These are phyloP conservation scores for Hanseniaspora clermontiae DNA, from an alignment of 805 yeast species.

Conservation along the genomic window DNA sequence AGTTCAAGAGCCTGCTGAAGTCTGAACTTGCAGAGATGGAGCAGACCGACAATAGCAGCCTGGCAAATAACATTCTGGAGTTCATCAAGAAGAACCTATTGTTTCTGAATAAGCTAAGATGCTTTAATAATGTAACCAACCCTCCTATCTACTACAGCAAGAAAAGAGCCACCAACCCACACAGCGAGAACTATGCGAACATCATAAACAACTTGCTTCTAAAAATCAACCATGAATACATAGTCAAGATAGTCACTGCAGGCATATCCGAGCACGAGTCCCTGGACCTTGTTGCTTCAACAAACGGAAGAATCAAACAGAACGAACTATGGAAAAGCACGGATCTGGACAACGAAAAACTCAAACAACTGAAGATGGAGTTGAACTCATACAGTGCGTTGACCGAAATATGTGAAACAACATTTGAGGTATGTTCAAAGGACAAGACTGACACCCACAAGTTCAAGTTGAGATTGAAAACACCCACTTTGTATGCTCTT, in stretches of 20 bases:
- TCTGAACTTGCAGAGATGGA: neutral
- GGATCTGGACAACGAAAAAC: neutral
- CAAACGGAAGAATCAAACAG: neutral
- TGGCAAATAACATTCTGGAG: neutral
- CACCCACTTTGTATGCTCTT: neutral
- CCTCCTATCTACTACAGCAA: conserved; percentile 5
- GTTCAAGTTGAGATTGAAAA: neutral
- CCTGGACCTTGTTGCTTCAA: neutral
- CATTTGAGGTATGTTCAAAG: neutral
- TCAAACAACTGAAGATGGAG: neutral
- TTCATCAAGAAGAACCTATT: neutral
- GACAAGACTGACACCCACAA: neutral
- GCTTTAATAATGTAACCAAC: neutral
- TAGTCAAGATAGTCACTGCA: neutral
- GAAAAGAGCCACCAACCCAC: neutral
- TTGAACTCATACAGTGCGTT: neutral
- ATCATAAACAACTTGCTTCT: neutral
- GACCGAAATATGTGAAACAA: neutral
- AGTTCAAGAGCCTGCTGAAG: neutral
- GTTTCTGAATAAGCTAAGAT: conserved; percentile 2
- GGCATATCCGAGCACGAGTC: neutral
- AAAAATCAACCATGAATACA: conserved; percentile 2
- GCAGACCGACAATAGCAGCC: neutral
- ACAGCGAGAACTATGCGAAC: neutral
- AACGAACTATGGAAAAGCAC: neutral